Conservation (phyloP, 805 yeast genomes). For the Cyberlindnera misumaiensis region DNA sequence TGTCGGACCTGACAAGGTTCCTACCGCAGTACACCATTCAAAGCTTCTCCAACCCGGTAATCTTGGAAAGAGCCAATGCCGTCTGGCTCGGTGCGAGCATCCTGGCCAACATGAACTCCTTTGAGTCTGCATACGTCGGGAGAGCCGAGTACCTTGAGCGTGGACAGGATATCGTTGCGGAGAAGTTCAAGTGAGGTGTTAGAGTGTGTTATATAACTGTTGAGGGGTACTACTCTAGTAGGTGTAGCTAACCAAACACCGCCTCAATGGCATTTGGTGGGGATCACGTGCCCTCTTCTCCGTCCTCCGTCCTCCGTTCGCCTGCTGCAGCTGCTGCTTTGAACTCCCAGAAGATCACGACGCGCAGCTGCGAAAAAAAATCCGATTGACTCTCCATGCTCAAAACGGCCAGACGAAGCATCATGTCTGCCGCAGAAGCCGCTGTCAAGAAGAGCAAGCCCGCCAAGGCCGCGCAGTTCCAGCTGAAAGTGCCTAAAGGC, state of each 20-base stretch:
- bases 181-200: conserved; percentile 33
- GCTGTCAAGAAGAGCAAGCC: conserved; percentile 2
- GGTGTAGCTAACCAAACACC: no score
- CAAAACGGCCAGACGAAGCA: not conserved
- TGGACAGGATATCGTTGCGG: conserved; percentile 44
- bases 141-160: conserved; percentile 66
- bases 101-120: conserved; percentile 68
- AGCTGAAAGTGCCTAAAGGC: conserved; percentile 93
- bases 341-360: no score
- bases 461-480: conserved; percentile 43
- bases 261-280: not conserved
- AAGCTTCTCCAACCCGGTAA: conserved; percentile 57
- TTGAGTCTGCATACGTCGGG: conserved; percentile 75
- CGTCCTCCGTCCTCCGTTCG: not conserved
- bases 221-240: no score
- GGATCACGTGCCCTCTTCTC: not conserved
- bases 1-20: conserved; percentile 51
- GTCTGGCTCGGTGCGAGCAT: conserved; percentile 82
- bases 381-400: not conserved
- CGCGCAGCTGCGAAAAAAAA: not conserved
- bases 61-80: conserved; percentile 58
- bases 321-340: no score
- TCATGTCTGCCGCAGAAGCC: conserved; percentile 4
- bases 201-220: not conserved
- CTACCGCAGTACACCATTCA: conserved; percentile 58